phyloP scores from a whole-genome alignment of 2,329 filamentous ascomycete genomes.

The Emergomyces orientalis region DNA sequence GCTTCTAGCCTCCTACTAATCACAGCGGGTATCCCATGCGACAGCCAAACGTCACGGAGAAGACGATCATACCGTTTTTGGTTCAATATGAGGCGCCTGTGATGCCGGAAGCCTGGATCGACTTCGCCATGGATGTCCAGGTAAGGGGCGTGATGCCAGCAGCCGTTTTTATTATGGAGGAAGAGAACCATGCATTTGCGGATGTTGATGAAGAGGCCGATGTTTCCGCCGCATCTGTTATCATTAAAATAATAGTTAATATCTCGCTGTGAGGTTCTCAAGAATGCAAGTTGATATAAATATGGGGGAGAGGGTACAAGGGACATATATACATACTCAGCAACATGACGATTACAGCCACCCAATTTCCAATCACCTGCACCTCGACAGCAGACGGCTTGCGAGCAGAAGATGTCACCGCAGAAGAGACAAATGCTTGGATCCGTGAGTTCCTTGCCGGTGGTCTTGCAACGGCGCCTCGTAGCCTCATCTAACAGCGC shows the following conservation, averaged over 20 bases:
- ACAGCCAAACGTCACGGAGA: conserved; percentile 75
- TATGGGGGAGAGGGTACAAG: not conserved
- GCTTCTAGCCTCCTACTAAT: conserved; percentile 86
- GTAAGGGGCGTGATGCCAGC: conserved; percentile 81
- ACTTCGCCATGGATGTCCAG: conserved; percentile 94
- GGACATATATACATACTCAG: conserved; percentile 50
- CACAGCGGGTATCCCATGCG: conserved; percentile 75
- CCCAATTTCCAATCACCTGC: conserved; percentile 55
- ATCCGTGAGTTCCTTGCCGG: conserved; percentile 82
- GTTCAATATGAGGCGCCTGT: conserved; percentile 82
- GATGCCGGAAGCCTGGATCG: conserved; percentile 78
- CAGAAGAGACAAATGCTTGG: conserved; percentile 90
- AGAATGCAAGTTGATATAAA: not conserved
- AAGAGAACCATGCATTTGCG: conserved; percentile 91
- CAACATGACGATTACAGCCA: conserved; percentile 83
- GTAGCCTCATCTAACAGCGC: conserved; percentile 87
- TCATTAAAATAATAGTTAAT: conserved; percentile 11
- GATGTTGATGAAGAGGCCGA: conserved; percentile 94
- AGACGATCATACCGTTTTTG: conserved; percentile 89
- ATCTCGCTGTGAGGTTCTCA: not conserved
- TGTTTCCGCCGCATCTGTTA: conserved; percentile 69
- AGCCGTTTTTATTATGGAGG: conserved; percentile 70
- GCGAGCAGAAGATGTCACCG: conserved; percentile 91
- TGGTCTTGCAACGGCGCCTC: conserved; percentile 71
- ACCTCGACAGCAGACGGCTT: conserved; percentile 76